phyloP scores from a whole-genome alignment of 2,329 filamentous ascomycete species.

The Hyphodiscus sp. region DNA sequence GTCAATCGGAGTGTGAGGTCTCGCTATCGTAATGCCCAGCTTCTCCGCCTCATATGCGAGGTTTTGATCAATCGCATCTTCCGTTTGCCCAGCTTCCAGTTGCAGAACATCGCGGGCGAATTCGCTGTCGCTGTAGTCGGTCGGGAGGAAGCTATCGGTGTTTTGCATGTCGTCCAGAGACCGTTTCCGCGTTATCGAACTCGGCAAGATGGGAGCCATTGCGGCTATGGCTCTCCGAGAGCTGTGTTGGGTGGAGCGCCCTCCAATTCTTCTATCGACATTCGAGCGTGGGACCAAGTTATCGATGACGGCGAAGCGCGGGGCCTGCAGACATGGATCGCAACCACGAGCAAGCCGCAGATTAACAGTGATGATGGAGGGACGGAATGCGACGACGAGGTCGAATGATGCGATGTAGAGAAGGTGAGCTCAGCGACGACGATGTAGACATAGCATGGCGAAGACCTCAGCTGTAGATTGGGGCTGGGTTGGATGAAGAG shows the following conservation, averaged over 20 bases:
- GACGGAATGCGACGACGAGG: neutral
- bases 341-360: neutral
- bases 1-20: constrained; percentile 9
- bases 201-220: constrained; percentile 10
- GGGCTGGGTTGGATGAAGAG: neutral
- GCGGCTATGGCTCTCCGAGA: neutral
- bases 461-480: neutral
- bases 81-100: constrained; percentile 20
- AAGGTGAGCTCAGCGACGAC: neutral
- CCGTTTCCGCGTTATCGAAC: constrained; percentile 14
- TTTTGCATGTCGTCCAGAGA: constrained; percentile 20
- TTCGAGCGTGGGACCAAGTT: constrained; percentile 4
- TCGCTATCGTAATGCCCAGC: constrained; percentile 25
- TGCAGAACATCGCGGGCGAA: constrained; percentile 27
- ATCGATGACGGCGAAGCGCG: neutral
- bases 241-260: neutral
- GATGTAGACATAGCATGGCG: neutral
- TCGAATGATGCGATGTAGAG: neutral
- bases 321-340: neutral
- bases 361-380: neutral
- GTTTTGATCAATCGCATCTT: constrained; percentile 20
- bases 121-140: constrained; percentile 23
- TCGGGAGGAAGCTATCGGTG: constrained; percentile 5
- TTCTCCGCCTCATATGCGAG: constrained; percentile 23
- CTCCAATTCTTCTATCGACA: constrained; percentile 12